Percentiles rank a stretch among this genome's conserved stretches.
These are phyloP conservation scores for Lasiosphaeriaceae sp. DNA, from an alignment of 495 filamentous ascomycete genomes.

Conservation along the genomic window DNA sequence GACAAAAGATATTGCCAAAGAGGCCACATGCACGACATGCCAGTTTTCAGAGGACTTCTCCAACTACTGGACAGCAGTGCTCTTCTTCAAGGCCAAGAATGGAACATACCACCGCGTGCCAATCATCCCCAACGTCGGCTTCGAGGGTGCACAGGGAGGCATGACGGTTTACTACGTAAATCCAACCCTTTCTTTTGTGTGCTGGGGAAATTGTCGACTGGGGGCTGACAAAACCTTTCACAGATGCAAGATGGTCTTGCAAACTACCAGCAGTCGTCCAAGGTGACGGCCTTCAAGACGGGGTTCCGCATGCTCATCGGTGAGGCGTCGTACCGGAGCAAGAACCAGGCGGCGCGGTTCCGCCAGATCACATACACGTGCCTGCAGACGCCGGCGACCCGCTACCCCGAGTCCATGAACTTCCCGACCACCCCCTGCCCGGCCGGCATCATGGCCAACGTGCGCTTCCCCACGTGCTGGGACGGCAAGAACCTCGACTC, in stretches of 20 bases:
- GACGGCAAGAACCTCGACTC: conserved; percentile 18
- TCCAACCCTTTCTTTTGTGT: no score
- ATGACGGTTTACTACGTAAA: conserved; percentile 48
- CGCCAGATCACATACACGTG: conserved; percentile 37
- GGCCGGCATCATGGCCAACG: conserved; percentile 34
- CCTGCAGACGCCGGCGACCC: conserved; percentile 21
- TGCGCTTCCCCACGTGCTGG: conserved; percentile 27
- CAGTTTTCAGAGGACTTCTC: conserved; percentile 37
- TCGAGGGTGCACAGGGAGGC: conserved; percentile 36
- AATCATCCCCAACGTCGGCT: conserved; percentile 38
- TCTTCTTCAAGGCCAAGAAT: conserved; percentile 36
- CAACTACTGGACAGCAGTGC: conserved; percentile 24
- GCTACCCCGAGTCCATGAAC: conserved; percentile 23
- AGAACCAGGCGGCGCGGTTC: conserved; percentile 30
- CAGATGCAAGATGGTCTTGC: conserved; percentile 41
- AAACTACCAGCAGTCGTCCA: conserved; percentile 35
- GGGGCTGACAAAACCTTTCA: no score
- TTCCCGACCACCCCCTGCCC: conserved; percentile 30
- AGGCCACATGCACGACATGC: conserved; percentile 39
- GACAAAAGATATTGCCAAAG: conserved; percentile 26
- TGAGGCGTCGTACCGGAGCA: conserved; percentile 29
- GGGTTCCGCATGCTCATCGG: conserved; percentile 43
- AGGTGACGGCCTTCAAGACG: conserved; percentile 44
- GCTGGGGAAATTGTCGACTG: no score
- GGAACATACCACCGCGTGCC: conserved; percentile 37